phyloP scores from a whole-genome alignment of 2,329 filamentous ascomycete genomes.

The Epichloe gansuensis region DNA sequence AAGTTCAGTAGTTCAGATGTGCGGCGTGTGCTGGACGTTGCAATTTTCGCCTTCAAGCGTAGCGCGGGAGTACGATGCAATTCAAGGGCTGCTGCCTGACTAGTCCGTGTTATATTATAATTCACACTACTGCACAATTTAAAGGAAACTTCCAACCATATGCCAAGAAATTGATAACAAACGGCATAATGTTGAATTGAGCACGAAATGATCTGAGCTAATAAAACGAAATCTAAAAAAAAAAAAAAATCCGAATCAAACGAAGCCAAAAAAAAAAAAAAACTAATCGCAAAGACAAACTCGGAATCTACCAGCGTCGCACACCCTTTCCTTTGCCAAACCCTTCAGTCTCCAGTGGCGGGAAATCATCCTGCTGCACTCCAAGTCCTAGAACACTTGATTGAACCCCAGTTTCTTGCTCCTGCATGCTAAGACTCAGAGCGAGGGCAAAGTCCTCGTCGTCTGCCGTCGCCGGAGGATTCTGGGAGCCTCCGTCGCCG shows the following conservation, averaged over 20 bases:
- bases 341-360: constrained; percentile 25
- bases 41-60: no score
- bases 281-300: neutral
- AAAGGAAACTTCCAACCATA: no score
- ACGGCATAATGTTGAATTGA: constrained; percentile 2
- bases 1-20: no score
- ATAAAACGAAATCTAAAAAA: neutral
- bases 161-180: neutral
- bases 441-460: constrained; percentile 51
- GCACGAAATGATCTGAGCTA: neutral
- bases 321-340: constrained; percentile 33
- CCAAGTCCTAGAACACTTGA: neutral
- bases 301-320: constrained; percentile 10
- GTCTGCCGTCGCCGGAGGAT: constrained; percentile 9
- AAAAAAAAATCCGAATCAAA: neutral
- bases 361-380: constrained; percentile 25
- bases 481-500: constrained; percentile 9
- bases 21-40: no score
- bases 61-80: no score
- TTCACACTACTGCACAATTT: no score
- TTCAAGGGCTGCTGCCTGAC: no score
- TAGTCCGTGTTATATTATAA: no score
- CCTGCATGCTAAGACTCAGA: constrained; percentile 46
- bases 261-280: neutral
- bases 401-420: constrained; percentile 26